These are phyloP conservation scores for Candida orba DNA, from an alignment of 805 yeast genomes.

Conservation along the genomic window DNA sequence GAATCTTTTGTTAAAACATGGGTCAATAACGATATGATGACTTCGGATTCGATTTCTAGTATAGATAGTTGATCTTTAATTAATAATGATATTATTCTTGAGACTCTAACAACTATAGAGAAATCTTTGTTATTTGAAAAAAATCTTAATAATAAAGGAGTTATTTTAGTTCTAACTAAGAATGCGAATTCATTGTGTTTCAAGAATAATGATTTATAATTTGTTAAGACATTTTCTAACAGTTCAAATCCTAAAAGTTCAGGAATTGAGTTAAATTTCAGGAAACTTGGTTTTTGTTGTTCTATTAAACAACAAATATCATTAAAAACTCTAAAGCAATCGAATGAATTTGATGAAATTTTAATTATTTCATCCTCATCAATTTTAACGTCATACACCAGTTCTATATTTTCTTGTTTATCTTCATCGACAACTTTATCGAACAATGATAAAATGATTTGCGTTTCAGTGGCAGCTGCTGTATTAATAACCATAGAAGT, in stretches of 20 bases:
- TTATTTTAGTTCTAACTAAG: conserved; percentile 57
- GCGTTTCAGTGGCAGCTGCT: conserved; percentile 90
- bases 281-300: conserved; percentile 45
- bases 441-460: conserved; percentile 68
- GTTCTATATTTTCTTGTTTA: conserved; percentile 7
- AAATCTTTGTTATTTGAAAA: conserved; percentile 56
- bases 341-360: conserved; percentile 51
- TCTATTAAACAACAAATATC: conserved; percentile 70
- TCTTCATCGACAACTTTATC: conserved; percentile 51
- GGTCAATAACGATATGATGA: conserved; percentile 65
- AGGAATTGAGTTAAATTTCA: conserved; percentile 46
- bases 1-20: conserved; percentile 60
- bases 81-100: conserved; percentile 60
- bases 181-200: conserved; percentile 57
- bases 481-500: conserved; percentile 78
- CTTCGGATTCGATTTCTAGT: conserved; percentile 73
- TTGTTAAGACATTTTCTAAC: conserved; percentile 67
- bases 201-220: conserved; percentile 50
- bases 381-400: conserved; percentile 18
- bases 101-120: conserved; percentile 65
- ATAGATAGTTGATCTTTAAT: conserved; percentile 47
- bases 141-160: conserved; percentile 68
- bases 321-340: conserved; percentile 59
- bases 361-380: conserved; percentile 37
- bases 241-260: conserved; percentile 74